These are phyloP conservation scores for Adansonia digitata DNA, from an alignment of 345 rosid genomes.

Conservation along the genomic window DNA sequence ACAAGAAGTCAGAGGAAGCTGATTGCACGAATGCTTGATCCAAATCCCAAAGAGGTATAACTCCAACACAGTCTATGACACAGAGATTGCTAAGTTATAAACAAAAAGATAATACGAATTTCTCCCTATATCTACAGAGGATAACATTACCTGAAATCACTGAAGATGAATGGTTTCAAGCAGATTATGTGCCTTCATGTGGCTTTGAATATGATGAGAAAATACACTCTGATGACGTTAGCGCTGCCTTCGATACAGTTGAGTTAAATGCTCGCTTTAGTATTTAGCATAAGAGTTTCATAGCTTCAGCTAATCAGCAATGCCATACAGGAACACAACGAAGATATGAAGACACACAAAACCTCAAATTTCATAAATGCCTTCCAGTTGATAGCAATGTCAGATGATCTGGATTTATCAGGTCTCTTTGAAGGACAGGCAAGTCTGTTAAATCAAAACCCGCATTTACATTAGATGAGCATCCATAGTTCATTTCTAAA, in stretches of 20 bases:
- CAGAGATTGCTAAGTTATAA: background rate
- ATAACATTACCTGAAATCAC: conserved; percentile 60
- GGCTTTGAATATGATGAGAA: conserved; percentile 31
- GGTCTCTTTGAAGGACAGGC: conserved; percentile 86
- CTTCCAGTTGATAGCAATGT: conserved; percentile 90
- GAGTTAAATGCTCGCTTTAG: conserved; percentile 38
- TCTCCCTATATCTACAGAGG: conserved; percentile 38
- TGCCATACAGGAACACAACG: conserved; percentile 45
- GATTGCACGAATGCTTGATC: background rate
- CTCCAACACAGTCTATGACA: background rate
- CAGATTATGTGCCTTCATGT: conserved; percentile 48
- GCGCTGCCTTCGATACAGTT: conserved; percentile 46
- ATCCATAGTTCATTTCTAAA: conserved; percentile 9
- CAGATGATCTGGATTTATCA: conserved; percentile 83
- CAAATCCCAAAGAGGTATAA: background rate
- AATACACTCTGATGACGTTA: conserved; percentile 45
- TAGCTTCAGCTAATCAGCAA: conserved; percentile 9
- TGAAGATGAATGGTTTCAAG: conserved; percentile 77
- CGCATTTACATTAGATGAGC: background rate
- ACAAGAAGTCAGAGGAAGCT: conserved; percentile 1
- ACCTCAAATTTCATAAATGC: conserved; percentile 83
- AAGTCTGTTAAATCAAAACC: conserved; percentile 21
- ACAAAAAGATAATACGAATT: background rate
- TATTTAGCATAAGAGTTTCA: conserved; percentile 2
- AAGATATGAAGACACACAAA: conserved; percentile 35